Conservation (phyloP, 768 basidiomycete species). For the Leccinum olivaceopallidum region DNA sequence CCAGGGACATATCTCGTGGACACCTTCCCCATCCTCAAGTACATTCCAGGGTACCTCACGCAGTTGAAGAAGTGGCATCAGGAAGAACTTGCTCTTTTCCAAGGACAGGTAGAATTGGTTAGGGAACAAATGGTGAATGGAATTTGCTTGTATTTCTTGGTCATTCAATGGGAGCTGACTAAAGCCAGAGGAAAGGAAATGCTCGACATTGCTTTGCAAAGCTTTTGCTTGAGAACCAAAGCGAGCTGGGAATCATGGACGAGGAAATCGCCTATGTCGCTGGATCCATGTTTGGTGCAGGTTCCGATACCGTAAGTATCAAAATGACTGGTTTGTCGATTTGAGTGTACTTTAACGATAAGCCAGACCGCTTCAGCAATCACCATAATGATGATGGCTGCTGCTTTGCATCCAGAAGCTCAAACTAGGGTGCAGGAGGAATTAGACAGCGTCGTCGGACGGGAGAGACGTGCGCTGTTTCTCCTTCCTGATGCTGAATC, state of each 20-base stretch:
- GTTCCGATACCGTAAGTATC: conserved; percentile 39
- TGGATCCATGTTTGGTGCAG: conserved; percentile 45
- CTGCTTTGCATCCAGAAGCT: conserved; percentile 49
- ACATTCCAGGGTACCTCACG: conserved; percentile 40
- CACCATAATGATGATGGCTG: conserved; percentile 54
- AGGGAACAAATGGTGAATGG: conserved; percentile 30
- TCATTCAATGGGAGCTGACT: not conserved
- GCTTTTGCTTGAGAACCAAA: conserved; percentile 38
- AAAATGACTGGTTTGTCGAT: not conserved
- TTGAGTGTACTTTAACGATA: not conserved
- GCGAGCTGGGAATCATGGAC: conserved; percentile 31
- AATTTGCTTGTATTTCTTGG: not conserved
- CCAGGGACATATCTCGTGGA: conserved; percentile 32
- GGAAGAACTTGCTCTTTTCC: conserved; percentile 38
- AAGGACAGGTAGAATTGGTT: conserved; percentile 31
- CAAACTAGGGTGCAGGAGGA: conserved; percentile 53
- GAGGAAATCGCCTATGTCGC: conserved; percentile 40
- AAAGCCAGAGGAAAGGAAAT: conserved; percentile 23
- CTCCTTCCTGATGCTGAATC: not conserved
- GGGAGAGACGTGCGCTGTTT: conserved; percentile 26
- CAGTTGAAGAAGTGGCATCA: conserved; percentile 55
- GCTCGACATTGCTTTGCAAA: conserved; percentile 36
- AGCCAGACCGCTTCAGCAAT: conserved; percentile 46
- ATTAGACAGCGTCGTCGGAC: conserved; percentile 50
- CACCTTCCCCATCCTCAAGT: conserved; percentile 22